Evolutionary conservation across 2,329 filamentous ascomycete species (phyloP).

Genomic region (Colletotrichum aenigma): DNA sequence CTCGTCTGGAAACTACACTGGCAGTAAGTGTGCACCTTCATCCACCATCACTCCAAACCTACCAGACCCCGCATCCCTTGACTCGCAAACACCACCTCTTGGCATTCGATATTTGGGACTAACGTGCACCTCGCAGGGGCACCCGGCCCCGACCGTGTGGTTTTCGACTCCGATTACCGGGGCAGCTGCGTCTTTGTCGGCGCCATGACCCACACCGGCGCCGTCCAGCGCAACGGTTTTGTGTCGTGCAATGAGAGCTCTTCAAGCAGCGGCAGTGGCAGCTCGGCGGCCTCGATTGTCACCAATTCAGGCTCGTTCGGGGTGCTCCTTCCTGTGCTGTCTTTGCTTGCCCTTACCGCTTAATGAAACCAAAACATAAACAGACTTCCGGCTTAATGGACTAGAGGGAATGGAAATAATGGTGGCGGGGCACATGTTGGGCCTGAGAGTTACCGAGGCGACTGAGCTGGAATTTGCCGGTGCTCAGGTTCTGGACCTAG

Average conservation of each 20-base stretch:
- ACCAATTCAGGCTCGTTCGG: neutral
- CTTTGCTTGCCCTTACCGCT: neutral
- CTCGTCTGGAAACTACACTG: slow-evolving; percentile 33
- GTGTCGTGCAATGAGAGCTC: slow-evolving; percentile 55
- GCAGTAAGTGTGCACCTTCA: no score
- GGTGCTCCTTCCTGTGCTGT: neutral
- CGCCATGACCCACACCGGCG: slow-evolving; percentile 73
- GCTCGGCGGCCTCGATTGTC: neutral
- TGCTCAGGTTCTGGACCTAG: neutral
- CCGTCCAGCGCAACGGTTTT: slow-evolving; percentile 67
- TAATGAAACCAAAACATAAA: neutral
- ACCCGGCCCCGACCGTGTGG: slow-evolving; percentile 70
- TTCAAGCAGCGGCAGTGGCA: neutral
- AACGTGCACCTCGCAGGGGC: slow-evolving; percentile 43
- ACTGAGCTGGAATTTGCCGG: neutral
- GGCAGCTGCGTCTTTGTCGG: slow-evolving; percentile 59
- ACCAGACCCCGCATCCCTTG: neutral
- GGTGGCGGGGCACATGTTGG: neutral
- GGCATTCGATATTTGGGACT: neutral
- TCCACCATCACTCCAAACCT: no score
- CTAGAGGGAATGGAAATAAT: neutral
- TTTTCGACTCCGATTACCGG: slow-evolving; percentile 55
- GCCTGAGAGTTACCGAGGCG: neutral
- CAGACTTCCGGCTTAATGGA: neutral
- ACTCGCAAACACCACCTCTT: neutral